Base-by-base conservation (phyloP, 192 early-diverging fungal species). In the Entophlyctis luteolus region DNA sequence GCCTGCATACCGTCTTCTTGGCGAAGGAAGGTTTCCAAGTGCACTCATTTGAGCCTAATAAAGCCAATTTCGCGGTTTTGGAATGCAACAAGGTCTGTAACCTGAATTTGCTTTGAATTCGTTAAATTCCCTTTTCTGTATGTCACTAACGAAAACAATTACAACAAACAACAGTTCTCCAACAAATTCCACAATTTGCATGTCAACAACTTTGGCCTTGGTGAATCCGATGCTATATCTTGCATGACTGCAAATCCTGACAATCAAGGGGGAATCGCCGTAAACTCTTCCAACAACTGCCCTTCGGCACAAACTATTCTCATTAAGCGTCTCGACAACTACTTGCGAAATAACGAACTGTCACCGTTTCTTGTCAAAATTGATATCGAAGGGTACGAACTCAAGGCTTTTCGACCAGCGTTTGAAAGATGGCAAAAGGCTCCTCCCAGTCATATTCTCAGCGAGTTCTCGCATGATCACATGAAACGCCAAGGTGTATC, bases 161-260 rank as follows among this genome's bases (percentile, higher is more conserved):
- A n/a, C 8, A n/a, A 42, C 10, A 42, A 42, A 42, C 39, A 42
- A 42, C n/a, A n/a, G n/a, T n/a, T n/a, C n/a, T n/a, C n/a, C n/a
- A 42, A 42, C 39, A 42, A 42, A 42, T n/a, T 42, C n/a, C 39
- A 42, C 8, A 53, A 53, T 53, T 10, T 53, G 23, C 14, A 22
- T n/a, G 10, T 53, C 10, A 53, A 53, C 25, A 53, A 53, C 23
- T 53, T 53, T 53, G 50, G 50, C 23, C 23, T 53, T 53, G 50
- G 50, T 14, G 18, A 12, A 20, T 14, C 25, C 18, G 50, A 16
- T 12, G 23, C n/a, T 22, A n/a, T 12, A 25, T 12, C 16, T n/a
- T 53, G 50, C 50, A 53, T 53, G 50, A 20, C 50, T 12, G 12
- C 16, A 22, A 22, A 27, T 10, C 18, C 16, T 22, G 50, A 27